Evolutionary conservation across 140 eudicot genomes (phyloP), one percentile per base, ranked within the genome.

Genomic region (Senecio squalidus): DNA sequence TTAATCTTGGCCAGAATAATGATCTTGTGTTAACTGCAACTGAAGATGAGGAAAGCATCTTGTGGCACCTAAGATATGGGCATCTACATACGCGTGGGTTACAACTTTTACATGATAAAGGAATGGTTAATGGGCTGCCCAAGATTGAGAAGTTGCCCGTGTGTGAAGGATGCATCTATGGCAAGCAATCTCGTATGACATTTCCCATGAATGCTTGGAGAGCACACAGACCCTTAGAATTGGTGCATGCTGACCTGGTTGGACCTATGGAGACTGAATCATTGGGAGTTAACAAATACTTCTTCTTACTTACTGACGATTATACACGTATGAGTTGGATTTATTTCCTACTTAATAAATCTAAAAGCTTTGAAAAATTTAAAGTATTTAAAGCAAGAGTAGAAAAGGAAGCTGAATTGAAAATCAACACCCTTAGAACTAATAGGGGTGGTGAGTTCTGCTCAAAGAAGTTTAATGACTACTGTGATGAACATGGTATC

Each of bases 361-460:
- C 63, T 0, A 29, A 57, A 34, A 15, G 30, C 1, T 57, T 57
- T 57, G 27, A 2, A 0, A 22, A 1, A 3, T 57, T 33, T 18
- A 57, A 57, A 26, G 8, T 1, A 7, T 57, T 7, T 20, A 57
- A 57, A 5, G 47, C 28, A 1, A 18, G 1, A 1, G 63, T 34
- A 3, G 48, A 57, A 10, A 57, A 57, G 3, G 47, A 33, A 36
- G 33, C 16, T 2, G 29, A 17, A 18, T 5, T 6, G 11, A 5
- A 9, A 9, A 36, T 57, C 8, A 18, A 1, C 0, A 14, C 16
- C 20, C 21, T 34, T 3, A 58, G 50, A 21, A 33, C 49, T 31
- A 50, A 58, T 58, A 20, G 64, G 16, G 64, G 51, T 13, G 39
- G 51, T 0, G 66, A 60, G 15, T 60, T 3, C 20, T 18, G 4